A percentile compares a stretch with the other conserved stretches of the same genome.
phyloP scores from a whole-genome alignment of 495 filamentous ascomycete genomes.

The Hypomontagnella submonticulosa region DNA sequence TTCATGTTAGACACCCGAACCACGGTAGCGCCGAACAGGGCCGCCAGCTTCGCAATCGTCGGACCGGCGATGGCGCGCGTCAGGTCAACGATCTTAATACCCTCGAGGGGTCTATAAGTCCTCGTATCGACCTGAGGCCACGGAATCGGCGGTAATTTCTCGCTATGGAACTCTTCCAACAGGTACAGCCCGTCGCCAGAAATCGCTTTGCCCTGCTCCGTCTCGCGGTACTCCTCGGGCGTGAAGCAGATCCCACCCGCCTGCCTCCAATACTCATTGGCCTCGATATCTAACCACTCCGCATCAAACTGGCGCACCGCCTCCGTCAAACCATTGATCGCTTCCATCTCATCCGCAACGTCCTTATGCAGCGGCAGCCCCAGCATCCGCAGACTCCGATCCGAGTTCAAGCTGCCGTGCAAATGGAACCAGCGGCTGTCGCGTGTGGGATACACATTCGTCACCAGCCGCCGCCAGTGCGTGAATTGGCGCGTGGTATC shows the following conservation, averaged over 20 bases:
- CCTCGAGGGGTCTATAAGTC: constrained; percentile 61
- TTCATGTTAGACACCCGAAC: constrained; percentile 67
- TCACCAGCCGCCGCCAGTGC: constrained; percentile 47
- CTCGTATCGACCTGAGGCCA: constrained; percentile 50
- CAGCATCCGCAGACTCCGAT: constrained; percentile 54
- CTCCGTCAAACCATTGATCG: constrained; percentile 42
- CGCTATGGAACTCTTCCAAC: constrained; percentile 48
- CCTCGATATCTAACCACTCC: constrained; percentile 55
- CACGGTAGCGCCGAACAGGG: constrained; percentile 69
- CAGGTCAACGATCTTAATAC: constrained; percentile 69
- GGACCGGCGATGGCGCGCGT: constrained; percentile 72
- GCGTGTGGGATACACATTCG: constrained; percentile 66
- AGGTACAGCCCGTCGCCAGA: constrained; percentile 62
- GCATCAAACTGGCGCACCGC: constrained; percentile 49
- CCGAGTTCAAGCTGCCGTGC: constrained; percentile 63
- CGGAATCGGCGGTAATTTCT: constrained; percentile 50
- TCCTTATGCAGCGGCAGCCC: constrained; percentile 51
- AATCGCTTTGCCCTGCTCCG: constrained; percentile 63
- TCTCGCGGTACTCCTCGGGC: constrained; percentile 58
- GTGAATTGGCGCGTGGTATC: constrained; percentile 42
- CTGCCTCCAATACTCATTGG: constrained; percentile 61
- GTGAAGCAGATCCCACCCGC: constrained; percentile 64
- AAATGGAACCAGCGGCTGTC: constrained; percentile 64
- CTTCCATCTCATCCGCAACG: constrained; percentile 45
- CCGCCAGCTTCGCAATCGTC: constrained; percentile 62